These are phyloP conservation scores for Syzygium grande DNA, from an alignment of 345 rosid species.

Conservation along the genomic window DNA sequence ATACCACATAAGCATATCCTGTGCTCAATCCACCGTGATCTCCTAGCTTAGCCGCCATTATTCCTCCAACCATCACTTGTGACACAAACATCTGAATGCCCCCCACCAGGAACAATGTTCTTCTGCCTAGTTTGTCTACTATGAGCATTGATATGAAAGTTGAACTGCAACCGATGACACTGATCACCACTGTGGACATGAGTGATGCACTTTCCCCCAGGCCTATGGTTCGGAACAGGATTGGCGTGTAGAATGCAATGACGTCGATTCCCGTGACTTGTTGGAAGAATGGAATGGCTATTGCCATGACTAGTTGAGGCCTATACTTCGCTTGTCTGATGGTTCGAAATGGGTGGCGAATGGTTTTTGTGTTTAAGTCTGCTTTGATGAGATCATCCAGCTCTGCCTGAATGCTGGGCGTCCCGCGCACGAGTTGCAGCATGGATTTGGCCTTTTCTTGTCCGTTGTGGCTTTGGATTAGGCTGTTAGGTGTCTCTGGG, in stretches of 20 bases:
- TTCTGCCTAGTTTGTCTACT: constrained; percentile 55
- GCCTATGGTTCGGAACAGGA: constrained; percentile 61
- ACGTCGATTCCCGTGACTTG: constrained; percentile 74
- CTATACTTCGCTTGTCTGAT: constrained; percentile 35
- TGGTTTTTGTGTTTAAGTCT: constrained; percentile 15
- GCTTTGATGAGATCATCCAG: constrained; percentile 53
- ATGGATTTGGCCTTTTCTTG: constrained; percentile 30
- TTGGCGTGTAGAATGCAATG: constrained; percentile 64
- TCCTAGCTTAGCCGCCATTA: constrained; percentile 31
- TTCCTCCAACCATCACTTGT: constrained; percentile 36
- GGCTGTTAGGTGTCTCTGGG: constrained; percentile 68
- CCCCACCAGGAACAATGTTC: constrained; percentile 35
- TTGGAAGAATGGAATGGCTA: constrained; percentile 62
- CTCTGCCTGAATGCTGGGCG: constrained; percentile 41
- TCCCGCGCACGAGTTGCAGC: constrained; percentile 55
- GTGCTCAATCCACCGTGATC: constrained; percentile 39
- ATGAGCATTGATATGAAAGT: constrained; percentile 44
- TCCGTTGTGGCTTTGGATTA: constrained; percentile 27
- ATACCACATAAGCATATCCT: constrained; percentile 20
- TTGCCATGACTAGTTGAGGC: constrained; percentile 70
- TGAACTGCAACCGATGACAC: constrained; percentile 31
- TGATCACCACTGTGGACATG: constrained; percentile 40
- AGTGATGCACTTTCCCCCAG: constrained; percentile 55
- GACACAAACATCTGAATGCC: constrained; percentile 60
- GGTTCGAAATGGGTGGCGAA: constrained; percentile 26